phyloP scores from a whole-genome alignment of 1,284 basidiomycete species.

The Cryptococcus wingfieldii region DNA sequence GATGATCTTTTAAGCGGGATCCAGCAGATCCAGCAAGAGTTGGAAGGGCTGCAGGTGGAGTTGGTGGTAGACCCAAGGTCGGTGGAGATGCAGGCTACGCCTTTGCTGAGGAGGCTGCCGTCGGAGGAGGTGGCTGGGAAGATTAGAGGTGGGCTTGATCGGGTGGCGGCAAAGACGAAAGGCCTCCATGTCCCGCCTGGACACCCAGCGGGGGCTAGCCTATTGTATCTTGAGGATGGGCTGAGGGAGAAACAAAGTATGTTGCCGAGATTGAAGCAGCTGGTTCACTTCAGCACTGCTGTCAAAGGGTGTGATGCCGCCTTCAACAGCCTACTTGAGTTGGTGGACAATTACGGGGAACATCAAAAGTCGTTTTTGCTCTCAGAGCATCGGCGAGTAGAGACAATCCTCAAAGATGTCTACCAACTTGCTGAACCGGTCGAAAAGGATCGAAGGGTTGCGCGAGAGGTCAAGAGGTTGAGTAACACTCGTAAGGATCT shows the following conservation, averaged over 20 bases:
- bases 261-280: conserved; percentile 10
- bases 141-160: neutral
- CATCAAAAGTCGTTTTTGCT: neutral
- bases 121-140: neutral
- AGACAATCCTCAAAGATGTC: too few species aligned
- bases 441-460: conserved; percentile 19
- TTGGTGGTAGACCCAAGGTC: neutral
- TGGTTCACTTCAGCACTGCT: conserved; percentile 16
- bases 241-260: neutral
- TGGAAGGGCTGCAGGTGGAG: neutral
- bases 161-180: neutral
- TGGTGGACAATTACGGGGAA: conserved; percentile 11
- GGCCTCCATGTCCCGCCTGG: neutral
- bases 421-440: neutral
- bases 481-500: conserved; percentile 21
- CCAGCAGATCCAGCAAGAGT: neutral
- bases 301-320: conserved; percentile 19
- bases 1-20: neutral
- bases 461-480: conserved; percentile 18
- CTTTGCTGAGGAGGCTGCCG: neutral
- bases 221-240: neutral
- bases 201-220: neutral
- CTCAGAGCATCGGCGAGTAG: neutral
- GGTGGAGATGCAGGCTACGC: neutral
- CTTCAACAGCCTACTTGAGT: conserved; percentile 26